These are phyloP conservation scores for Saccharomyces hybrid DNA, from an alignment of 1,139 yeast species.

Conservation along the genomic window DNA sequence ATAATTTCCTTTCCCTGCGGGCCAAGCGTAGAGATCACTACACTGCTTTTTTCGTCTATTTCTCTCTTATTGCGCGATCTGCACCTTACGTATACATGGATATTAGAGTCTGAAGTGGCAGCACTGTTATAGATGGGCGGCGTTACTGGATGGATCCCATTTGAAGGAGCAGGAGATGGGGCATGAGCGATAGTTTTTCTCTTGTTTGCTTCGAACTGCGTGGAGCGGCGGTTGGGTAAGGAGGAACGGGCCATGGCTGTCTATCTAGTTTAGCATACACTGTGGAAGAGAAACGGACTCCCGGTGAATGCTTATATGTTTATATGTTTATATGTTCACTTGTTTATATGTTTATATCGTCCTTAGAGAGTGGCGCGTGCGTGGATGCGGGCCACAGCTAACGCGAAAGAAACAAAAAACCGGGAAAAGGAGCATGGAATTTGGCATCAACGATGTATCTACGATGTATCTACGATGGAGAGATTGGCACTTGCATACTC, in stretches of 20 bases:
- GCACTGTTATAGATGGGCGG: not conserved
- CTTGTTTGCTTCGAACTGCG: not conserved
- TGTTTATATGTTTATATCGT: not conserved
- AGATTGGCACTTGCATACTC: not conserved
- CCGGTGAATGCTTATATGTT: not conserved
- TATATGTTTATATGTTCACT: not conserved
- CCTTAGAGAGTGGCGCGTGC: not conserved
- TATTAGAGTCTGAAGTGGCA: slow-evolving; percentile 35
- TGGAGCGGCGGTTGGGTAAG: not conserved
- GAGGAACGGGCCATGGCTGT: not conserved
- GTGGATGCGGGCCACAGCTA: not conserved
- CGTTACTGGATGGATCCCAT: not conserved
- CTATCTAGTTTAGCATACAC: not conserved
- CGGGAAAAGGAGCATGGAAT: not conserved
- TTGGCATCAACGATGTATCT: not conserved
- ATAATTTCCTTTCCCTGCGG: slow-evolving; percentile 34
- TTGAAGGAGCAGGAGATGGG: not conserved
- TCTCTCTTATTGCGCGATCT: slow-evolving; percentile 68
- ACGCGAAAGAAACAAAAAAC: not conserved
- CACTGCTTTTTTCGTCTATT: slow-evolving; percentile 55
- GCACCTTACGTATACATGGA: slow-evolving; percentile 76
- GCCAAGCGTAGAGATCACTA: slow-evolving; percentile 43
- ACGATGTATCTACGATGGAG: not conserved
- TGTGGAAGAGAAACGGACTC: not conserved
- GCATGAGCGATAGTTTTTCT: not conserved